Percentiles rank a stretch among this genome's conserved stretches.
phyloP scores from a whole-genome alignment of 1,284 basidiomycete genomes.

The Cutaneotrichosporon spelunceum region DNA sequence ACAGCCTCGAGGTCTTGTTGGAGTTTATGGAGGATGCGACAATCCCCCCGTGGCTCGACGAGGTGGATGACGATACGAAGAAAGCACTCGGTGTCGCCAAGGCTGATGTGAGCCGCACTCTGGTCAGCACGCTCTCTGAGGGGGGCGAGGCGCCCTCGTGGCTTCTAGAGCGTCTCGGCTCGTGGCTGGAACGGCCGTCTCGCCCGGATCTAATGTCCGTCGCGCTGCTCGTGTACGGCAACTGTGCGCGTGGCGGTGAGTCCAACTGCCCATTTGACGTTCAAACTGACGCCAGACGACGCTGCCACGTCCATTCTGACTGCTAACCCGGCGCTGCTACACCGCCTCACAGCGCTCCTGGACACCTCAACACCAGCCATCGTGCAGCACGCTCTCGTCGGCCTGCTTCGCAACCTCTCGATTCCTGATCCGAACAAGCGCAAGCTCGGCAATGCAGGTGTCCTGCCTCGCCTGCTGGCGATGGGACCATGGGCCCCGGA shows the following conservation, averaged over 20 bases:
- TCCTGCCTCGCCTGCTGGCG: conserved; percentile 62
- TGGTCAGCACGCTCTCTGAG: conserved; percentile 71
- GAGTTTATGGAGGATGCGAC: conserved; percentile 28
- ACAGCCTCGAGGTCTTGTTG: conserved; percentile 12
- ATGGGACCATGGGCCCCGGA: conserved; percentile 69
- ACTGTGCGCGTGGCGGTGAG: conserved; percentile 63
- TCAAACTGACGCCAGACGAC: conserved; percentile 14
- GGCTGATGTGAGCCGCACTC: conserved; percentile 72
- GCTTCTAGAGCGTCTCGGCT: conserved; percentile 69
- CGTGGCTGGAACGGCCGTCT: conserved; percentile 61
- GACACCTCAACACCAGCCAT: conserved; percentile 62
- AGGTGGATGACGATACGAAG: conserved; percentile 4
- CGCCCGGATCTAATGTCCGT: conserved; percentile 53
- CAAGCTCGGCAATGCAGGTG: conserved; percentile 61
- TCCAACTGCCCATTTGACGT: not conserved
- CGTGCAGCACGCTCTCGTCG: conserved; percentile 77
- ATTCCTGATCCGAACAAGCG: conserved; percentile 64
- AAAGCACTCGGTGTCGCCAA: conserved; percentile 74
- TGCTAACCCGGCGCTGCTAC: conserved; percentile 10
- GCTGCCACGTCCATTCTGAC: conserved; percentile 9
- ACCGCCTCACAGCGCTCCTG: conserved; percentile 56
- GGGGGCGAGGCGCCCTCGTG: conserved; percentile 64
- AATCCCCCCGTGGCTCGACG: conserved; percentile 10
- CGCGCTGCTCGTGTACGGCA: conserved; percentile 53
- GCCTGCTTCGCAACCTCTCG: conserved; percentile 77